Conservation (phyloP, 345 rosid species). For the Diplotaxis tenuifolia region DNA sequence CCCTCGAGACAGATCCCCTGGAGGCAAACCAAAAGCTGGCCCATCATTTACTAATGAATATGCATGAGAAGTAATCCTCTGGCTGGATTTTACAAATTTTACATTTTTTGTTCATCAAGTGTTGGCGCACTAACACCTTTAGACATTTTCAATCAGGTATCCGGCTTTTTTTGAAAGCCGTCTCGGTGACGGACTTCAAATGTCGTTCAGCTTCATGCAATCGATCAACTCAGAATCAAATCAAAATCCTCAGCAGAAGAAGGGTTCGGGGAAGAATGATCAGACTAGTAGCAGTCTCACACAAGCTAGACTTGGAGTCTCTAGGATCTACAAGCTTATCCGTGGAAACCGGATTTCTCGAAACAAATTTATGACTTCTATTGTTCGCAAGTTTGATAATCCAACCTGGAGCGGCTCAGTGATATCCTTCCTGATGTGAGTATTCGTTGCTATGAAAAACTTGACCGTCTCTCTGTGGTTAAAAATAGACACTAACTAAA, state of each 20-base stretch:
- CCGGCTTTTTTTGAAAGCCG: conserved; percentile 98
- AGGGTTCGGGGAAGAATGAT: conserved; percentile 56
- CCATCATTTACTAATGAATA: conserved; percentile 96
- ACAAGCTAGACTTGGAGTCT: conserved; percentile 96
- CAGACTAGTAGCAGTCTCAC: conserved; percentile 50
- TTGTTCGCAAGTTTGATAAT: conserved; percentile 93
- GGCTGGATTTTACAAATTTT: not conserved
- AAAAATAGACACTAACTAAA: conserved; percentile 23
- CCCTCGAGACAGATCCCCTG: conserved; percentile 95
- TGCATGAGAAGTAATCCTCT: conserved; percentile 90
- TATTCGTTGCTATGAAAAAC: conserved; percentile 10
- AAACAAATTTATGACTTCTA: conserved; percentile 95
- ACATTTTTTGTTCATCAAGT: conserved; percentile 5
- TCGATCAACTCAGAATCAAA: conserved; percentile 48
- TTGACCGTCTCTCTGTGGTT: conserved; percentile 7
- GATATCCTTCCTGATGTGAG: conserved; percentile 83
- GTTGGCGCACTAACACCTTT: conserved; percentile 29
- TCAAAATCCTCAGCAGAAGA: conserved; percentile 49
- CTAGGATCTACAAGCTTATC: conserved; percentile 91
- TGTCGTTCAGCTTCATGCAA: conserved; percentile 82
- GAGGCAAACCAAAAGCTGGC: conserved; percentile 94
- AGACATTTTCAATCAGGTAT: conserved; percentile 61
- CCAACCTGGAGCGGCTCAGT: conserved; percentile 66
- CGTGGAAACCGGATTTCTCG: conserved; percentile 89
- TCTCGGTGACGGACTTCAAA: conserved; percentile 95